phyloP scores from a whole-genome alignment of 805 yeast species.

The Monosporozyma aerobia region DNA sequence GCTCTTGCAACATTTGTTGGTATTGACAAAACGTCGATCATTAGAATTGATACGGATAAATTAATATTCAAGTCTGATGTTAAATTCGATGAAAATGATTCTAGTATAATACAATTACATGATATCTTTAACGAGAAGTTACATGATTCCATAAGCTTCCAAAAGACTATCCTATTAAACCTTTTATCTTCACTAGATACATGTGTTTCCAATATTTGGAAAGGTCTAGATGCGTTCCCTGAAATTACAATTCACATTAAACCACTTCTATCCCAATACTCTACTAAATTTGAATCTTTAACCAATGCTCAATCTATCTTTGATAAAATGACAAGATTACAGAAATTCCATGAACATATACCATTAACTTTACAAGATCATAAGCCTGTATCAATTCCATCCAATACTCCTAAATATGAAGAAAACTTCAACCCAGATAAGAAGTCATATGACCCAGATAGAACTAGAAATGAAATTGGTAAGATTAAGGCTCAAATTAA shows the following conservation, averaged over 20 bases:
- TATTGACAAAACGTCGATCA: neutral
- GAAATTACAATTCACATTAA: constrained; percentile 49
- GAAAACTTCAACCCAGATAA: constrained; percentile 93
- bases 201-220: constrained; percentile 40
- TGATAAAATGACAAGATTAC: constrained; percentile 41
- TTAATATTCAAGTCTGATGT: constrained; percentile 12
- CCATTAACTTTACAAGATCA: constrained; percentile 81
- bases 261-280: constrained; percentile 34
- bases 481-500: constrained; percentile 80
- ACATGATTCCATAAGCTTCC: constrained; percentile 19
- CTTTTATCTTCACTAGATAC: constrained; percentile 26
- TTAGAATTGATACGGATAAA: constrained; percentile 18
- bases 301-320: constrained; percentile 28
- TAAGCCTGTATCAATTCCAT: constrained; percentile 72
- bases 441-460: constrained; percentile 80
- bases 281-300: constrained; percentile 31
- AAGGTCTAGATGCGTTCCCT: constrained; percentile 49
- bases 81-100: constrained; percentile 5
- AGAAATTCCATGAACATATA: constrained; percentile 43
- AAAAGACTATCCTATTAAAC: constrained; percentile 22
- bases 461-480: constrained; percentile 69
- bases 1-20: constrained; percentile 35
- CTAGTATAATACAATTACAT: constrained; percentile 14
- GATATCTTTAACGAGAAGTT: constrained; percentile 18
- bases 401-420: constrained; percentile 85